Conservation (phyloP, 768 basidiomycete species). For the Candolleomyces aberdarensis region DNA sequence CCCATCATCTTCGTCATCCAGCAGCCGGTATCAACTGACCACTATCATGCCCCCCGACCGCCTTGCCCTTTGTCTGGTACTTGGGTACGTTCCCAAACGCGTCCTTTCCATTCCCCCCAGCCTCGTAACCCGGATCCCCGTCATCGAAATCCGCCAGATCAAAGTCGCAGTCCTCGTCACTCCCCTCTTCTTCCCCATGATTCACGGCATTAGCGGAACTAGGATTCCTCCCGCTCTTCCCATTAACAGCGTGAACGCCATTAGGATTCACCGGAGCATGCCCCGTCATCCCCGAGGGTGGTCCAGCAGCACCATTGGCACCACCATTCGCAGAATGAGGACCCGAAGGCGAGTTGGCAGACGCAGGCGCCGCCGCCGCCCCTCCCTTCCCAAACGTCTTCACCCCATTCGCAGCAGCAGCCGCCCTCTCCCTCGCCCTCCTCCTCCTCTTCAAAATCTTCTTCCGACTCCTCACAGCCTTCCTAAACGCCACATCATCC, state of each 20-base stretch:
- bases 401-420: conserved; percentile 38
- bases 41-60: conserved; percentile 9
- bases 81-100: conserved; percentile 19
- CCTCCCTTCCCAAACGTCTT: conserved; percentile 18
- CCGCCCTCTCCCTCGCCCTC: conserved; percentile 70
- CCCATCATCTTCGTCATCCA: too few relatives aligned
- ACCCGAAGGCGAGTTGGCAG: too few relatives aligned
- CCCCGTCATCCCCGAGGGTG: not conserved
- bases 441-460: conserved; percentile 70
- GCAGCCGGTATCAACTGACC: too few relatives aligned
- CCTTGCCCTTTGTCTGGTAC: conserved; percentile 16
- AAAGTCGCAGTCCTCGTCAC: conserved; percentile 21
- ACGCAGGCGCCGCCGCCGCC: not conserved
- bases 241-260: not conserved
- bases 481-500: conserved; percentile 63
- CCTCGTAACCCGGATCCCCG: conserved; percentile 17
- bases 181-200: conserved; percentile 1
- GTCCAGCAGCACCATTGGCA: not conserved
- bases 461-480: conserved; percentile 69
- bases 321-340: not conserved
- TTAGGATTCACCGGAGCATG: too few relatives aligned
- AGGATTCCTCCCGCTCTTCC: not conserved
- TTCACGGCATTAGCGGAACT: not conserved
- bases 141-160: conserved; percentile 25
- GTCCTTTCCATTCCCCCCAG: conserved; percentile 21